phyloP scores from a whole-genome alignment of 148 eudicot species.

The Camellia sinensis region DNA sequence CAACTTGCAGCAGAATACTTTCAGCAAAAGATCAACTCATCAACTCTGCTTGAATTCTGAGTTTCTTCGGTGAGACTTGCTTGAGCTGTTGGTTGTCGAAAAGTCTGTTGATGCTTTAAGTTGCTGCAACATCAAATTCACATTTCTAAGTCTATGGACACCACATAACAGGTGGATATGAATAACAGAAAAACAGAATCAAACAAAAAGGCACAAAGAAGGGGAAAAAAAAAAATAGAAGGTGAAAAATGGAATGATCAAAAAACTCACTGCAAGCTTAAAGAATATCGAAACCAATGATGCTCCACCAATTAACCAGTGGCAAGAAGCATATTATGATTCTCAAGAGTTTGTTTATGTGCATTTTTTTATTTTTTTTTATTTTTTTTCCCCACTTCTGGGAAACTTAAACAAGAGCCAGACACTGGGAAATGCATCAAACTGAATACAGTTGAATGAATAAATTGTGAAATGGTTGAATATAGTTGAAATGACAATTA shows the following conservation, averaged over 20 bases:
- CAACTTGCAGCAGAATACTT: no score
- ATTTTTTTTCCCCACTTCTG: no score
- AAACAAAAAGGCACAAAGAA: not conserved
- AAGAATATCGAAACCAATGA: not conserved
- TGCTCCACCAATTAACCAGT: not conserved
- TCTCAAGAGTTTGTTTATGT: no score
- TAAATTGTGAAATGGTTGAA: no score
- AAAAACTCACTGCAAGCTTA: not conserved
- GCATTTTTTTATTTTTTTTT: no score
- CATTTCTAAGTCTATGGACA: not conserved
- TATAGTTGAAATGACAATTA: no score
- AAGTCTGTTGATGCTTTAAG: not conserved
- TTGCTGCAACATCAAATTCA: not conserved
- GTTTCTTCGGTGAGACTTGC: constrained; percentile 5
- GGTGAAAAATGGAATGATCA: not conserved
- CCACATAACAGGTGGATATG: not conserved
- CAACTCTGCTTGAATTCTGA: not conserved
- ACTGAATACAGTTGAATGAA: not conserved
- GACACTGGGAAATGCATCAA: not conserved
- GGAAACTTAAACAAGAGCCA: constrained; percentile 4
- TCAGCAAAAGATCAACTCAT: not conserved
- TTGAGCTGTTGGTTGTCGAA: not conserved
- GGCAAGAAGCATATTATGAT: not conserved
- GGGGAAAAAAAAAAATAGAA: not conserved
- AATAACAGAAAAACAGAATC: not conserved